Percentiles rank a stretch among this genome's conserved stretches.
Conservation (phyloP, 257 asterid genomes). For the Agastache rugosa region DNA sequence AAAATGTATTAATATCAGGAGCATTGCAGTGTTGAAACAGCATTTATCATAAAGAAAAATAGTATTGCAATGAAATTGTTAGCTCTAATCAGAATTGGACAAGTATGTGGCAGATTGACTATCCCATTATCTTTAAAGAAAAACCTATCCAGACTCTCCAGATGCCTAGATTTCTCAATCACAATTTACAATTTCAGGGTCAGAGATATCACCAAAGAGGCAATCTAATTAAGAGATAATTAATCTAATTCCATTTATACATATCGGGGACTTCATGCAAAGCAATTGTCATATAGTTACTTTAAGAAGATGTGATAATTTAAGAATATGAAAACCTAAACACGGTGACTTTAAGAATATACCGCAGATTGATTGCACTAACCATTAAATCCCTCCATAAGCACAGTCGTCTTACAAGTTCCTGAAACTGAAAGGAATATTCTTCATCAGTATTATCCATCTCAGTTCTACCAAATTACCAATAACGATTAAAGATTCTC, state of each 20-base stretch:
- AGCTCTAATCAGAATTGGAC: conserved; percentile 7
- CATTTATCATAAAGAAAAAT: background rate
- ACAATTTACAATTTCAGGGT: conserved; percentile 4
- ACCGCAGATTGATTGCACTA: conserved; percentile 39
- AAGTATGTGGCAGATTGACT: background rate
- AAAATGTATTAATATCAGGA: too few relatives aligned
- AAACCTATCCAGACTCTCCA: background rate
- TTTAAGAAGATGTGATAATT: background rate
- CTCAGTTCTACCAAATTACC: conserved; percentile 13
- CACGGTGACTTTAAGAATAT: background rate
- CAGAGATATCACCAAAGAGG: background rate
- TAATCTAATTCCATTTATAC: background rate
- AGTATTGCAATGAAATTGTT: background rate
- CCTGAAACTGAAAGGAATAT: conserved; percentile 73
- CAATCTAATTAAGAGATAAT: background rate
- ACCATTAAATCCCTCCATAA: conserved; percentile 99
- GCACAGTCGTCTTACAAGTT: conserved; percentile 73
- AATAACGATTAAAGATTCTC: conserved; percentile 25
- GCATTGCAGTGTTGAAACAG: too few relatives aligned
- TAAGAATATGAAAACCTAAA: background rate
- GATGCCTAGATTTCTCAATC: conserved; percentile 15
- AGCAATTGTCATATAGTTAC: background rate
- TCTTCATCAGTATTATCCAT: conserved; percentile 40
- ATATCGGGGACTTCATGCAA: background rate
- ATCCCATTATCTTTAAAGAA: background rate